Base-by-base conservation (phyloP, 768 basidiomycete species). In the Clitopilus passeckerianus region DNA sequence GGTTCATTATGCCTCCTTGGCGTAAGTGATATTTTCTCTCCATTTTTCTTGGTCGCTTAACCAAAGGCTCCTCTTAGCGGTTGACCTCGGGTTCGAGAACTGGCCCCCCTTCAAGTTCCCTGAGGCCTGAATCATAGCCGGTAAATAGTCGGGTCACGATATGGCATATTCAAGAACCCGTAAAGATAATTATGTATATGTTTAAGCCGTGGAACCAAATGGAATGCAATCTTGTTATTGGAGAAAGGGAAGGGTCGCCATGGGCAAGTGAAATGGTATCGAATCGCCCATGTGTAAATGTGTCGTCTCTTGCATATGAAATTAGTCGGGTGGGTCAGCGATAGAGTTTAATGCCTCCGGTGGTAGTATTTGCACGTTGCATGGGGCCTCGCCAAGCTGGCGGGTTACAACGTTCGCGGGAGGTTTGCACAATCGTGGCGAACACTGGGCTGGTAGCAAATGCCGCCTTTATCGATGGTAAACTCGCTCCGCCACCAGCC, bases 31-130 rank as follows among this genome's bases (percentile, higher is more conserved):
- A 22, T 37, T 44, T 54, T 53, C 59, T 41, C 61, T 53, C 57
- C 35, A 56, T 27, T 41, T 24, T 58, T 30, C 53, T 50, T 24
- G 6, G n/a, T 46, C 44, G 23, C 1, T 46, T n/a, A 27, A 24
- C 20, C 33, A 27, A 41, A n/a, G 44, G 62, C 34, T 60, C 22
- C 20, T 53, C 59, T 62, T 62, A 86, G 85, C 84, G 54, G 74
- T 88, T 57, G 84, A 87, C 53, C 81, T 89, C 53, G 87, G 87
- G 8, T 89, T 89, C 65, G 86, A 86, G n/a, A 72, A 89, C 66
- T 88, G 86, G 87, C 74, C 74, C 20, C 46, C 46, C 20, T 50
- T 20, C 46, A 50, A 50, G 20, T 50, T n/a, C n/a, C 46, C 46
- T 50, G 46, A 50, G 1, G 46, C 16, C 5, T 18, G 18, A 50